Base-by-base conservation (phyloP, 2,329 filamentous ascomycete species). In the Cryphonectria nitschkei region DNA sequence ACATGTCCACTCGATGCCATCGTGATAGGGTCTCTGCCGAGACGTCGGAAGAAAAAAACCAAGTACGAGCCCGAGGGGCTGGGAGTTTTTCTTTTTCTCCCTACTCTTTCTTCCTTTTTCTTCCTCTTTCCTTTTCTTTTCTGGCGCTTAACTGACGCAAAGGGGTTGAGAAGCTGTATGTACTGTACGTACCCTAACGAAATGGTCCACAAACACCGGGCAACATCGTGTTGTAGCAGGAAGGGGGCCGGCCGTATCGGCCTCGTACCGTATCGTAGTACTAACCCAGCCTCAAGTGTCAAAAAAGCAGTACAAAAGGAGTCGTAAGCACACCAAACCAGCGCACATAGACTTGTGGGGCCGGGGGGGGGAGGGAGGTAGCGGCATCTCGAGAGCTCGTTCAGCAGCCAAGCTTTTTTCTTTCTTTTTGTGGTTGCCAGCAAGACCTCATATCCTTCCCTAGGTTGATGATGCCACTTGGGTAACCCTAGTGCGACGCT, bases 331-430 rank as follows among this genome's bases (percentile, higher is more conserved):
- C 26, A 26, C 26, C 26, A 26, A 26, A 26, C 26, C 26, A 26
- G 26, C 26, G 26, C 26, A 26, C 26, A 26, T 26, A 26, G 26
- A 26, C 26, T 26, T 26, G 26, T 26, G 26, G 26, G 26, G 26
- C 26, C 43, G 34, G 13, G 13, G 37, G 37, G 9, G 16, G 29
- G 16, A 13, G n/a, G 8, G n/a, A 8, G 64, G 11, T 14, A 6
- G 8, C 37, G 32, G 19, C 2, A 14, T 32, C 50, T 64, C 22
- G 14, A 41, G 16, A 41, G 16, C 61, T 72, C 70, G 70, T 72
- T 72, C 68, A 67, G 50, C 64, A 65, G 65, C 61, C 39, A 72
- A 72, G 64, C 68, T 52, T 52, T 65, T 65, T 34, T 34, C 34
- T 34, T 34, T 6, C 6, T 34, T 34, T 34, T 34, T 34, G 34